Percentiles rank a stretch among this genome's conserved stretches.
phyloP scores from a whole-genome alignment of 2,329 filamentous ascomycete species.

The Zasmidium citrigriseum region DNA sequence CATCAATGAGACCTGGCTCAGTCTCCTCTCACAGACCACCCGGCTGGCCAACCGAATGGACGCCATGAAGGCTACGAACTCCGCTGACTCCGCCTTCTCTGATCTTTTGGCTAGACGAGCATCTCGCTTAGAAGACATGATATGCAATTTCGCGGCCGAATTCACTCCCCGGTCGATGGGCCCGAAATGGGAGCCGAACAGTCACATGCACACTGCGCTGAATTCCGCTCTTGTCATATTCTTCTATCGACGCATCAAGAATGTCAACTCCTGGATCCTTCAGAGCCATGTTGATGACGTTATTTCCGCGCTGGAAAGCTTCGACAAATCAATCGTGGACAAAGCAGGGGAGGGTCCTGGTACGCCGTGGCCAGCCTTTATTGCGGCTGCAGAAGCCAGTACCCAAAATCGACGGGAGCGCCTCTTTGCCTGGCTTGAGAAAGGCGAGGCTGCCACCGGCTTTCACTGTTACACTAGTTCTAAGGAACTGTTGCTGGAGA shows the following conservation, averaged over 20 bases:
- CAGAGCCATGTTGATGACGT: conserved; percentile 42
- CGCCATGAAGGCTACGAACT: conserved; percentile 4
- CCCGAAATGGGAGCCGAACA: conserved; percentile 14
- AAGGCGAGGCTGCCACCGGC: conserved; percentile 2
- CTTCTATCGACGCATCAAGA: conserved; percentile 44
- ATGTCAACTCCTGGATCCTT: conserved; percentile 41
- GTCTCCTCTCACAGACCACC: conserved; percentile 47
- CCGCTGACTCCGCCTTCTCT: neutral
- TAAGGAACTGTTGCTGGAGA: conserved; percentile 2
- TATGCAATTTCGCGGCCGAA: conserved; percentile 10
- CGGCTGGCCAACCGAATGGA: conserved; percentile 37
- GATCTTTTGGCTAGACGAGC: conserved; percentile 4
- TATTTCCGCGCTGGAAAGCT: conserved; percentile 34
- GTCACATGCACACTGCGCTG: conserved; percentile 41
- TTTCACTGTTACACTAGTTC: conserved; percentile 9
- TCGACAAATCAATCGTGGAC: conserved; percentile 27
- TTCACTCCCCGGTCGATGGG: neutral
- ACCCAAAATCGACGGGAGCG: conserved; percentile 3
- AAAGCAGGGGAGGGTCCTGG: conserved; percentile 29
- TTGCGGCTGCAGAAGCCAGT: conserved; percentile 44
- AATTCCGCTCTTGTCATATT: conserved; percentile 44
- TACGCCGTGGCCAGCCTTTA: conserved; percentile 42
- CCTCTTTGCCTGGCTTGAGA: conserved; percentile 5
- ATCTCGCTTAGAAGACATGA: conserved; percentile 12
- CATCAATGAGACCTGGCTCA: conserved; percentile 47